Evolutionary conservation across 2,329 filamentous ascomycete genomes (phyloP).

Genomic region (Aspergillus calidoustus): DNA sequence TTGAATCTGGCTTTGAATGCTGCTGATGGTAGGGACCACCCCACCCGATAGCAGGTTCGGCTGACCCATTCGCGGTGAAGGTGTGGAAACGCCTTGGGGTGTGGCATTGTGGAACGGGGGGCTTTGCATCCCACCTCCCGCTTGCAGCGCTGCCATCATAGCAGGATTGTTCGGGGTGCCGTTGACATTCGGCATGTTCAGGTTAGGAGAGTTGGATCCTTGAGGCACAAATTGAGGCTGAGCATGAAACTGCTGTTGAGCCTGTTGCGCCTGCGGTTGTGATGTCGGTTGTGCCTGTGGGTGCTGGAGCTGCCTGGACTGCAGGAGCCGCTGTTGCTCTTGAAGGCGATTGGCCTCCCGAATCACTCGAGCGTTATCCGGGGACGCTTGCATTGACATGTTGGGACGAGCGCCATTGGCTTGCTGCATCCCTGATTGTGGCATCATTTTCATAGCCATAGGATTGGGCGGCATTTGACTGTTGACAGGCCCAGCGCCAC

Average conservation of each 20-base stretch:
- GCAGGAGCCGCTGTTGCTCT: conserved; percentile 65
- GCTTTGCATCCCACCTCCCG: conserved; percentile 48
- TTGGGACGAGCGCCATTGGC: conserved; percentile 42
- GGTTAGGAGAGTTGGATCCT: conserved; percentile 51
- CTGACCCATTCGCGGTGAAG: conserved; percentile 54
- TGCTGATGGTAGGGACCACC: conserved; percentile 59
- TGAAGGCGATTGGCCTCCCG: conserved; percentile 54
- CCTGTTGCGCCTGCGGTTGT: conserved; percentile 26
- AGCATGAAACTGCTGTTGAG: conserved; percentile 40
- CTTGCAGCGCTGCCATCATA: conserved; percentile 51
- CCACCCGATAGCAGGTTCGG: conserved; percentile 58
- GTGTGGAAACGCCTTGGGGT: conserved; percentile 46
- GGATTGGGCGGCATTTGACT: conserved; percentile 56
- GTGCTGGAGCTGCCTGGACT: conserved; percentile 47
- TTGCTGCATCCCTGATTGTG: conserved; percentile 63
- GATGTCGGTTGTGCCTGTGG: conserved; percentile 17
- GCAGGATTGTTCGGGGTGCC: conserved; percentile 47
- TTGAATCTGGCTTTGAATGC: conserved; percentile 58
- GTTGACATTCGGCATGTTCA: conserved; percentile 48
- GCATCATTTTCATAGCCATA: conserved; percentile 61
- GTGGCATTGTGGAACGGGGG: conserved; percentile 47
- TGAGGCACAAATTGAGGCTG: conserved; percentile 48
- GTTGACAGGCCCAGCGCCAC: conserved; percentile 49
- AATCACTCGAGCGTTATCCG: conserved; percentile 53
- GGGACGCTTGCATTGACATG: conserved; percentile 59